phyloP scores from a whole-genome alignment of 768 basidiomycete genomes.

The Clitopilus passeckerianus region DNA sequence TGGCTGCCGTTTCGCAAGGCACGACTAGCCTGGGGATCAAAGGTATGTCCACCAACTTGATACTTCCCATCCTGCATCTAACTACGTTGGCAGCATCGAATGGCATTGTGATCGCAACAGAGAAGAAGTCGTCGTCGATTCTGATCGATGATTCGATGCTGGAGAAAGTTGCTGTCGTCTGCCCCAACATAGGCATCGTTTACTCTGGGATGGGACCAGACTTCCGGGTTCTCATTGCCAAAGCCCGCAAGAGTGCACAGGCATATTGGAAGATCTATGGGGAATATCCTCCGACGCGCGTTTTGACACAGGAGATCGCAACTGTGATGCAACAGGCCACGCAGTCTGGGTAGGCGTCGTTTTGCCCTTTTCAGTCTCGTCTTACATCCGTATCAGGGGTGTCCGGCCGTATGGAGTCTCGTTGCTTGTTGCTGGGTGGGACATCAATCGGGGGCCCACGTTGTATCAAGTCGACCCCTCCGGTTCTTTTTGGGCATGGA shows the following conservation, averaged over 20 bases:
- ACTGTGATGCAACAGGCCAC: slow-evolving; percentile 99
- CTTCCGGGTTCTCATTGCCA: slow-evolving; percentile 89
- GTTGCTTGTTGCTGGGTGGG: slow-evolving; percentile 95
- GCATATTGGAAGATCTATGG: slow-evolving; percentile 99
- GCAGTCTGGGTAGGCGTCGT: slow-evolving; percentile 80
- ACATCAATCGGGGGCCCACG: slow-evolving; percentile 89
- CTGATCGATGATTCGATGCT: slow-evolving; percentile 97
- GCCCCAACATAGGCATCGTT: slow-evolving; percentile 98
- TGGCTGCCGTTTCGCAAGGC: slow-evolving; percentile 93
- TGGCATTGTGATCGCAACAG: slow-evolving; percentile 98
- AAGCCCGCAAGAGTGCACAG: slow-evolving; percentile 96
- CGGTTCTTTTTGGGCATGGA: slow-evolving; percentile 99
- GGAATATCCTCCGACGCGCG: slow-evolving; percentile 95
- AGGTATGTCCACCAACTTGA: slow-evolving; percentile 47
- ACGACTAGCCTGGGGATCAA: slow-evolving; percentile 98
- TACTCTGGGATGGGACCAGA: slow-evolving; percentile 99
- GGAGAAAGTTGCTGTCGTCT: slow-evolving; percentile 95
- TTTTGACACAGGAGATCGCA: slow-evolving; percentile 95
- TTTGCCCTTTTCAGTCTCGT: slow-evolving; percentile 13
- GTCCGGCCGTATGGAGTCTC: slow-evolving; percentile 99
- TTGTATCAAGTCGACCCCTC: slow-evolving; percentile 99
- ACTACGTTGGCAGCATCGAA: slow-evolving; percentile 69
- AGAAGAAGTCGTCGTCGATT: slow-evolving; percentile 98
- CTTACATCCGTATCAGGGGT: slow-evolving; percentile 58
- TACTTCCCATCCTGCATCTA: slow-evolving; percentile 10